A percentile compares a stretch with the other conserved stretches of the same genome.
These are phyloP conservation scores for Fusarium longipes DNA, from an alignment of 2,329 filamentous ascomycete genomes.

Conservation along the genomic window DNA sequence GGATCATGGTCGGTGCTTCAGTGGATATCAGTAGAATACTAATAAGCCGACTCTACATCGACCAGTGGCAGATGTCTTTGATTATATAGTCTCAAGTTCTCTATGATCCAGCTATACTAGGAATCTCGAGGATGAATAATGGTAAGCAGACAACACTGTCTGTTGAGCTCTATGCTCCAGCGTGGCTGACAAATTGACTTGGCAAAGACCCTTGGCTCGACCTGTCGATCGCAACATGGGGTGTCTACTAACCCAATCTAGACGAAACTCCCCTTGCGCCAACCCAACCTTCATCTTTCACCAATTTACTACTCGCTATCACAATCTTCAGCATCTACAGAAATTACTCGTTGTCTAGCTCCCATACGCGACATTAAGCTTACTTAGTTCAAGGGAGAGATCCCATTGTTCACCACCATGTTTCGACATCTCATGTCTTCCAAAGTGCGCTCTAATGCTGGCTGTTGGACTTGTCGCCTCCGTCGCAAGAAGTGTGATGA, in stretches of 20 bases:
- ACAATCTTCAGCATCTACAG: neutral
- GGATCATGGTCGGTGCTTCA: neutral
- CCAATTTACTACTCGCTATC: constrained; percentile 6
- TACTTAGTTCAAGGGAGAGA: neutral
- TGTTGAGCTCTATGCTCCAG: neutral
- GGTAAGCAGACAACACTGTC: neutral
- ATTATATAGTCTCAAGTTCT: neutral
- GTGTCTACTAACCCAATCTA: constrained; percentile 24
- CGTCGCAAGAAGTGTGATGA: constrained; percentile 72
- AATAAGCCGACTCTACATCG: no score
- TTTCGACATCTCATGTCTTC: constrained; percentile 47
- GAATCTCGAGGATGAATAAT: no score
- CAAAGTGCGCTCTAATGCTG: constrained; percentile 56
- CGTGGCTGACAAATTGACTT: constrained; percentile 26
- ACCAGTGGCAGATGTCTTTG: neutral
- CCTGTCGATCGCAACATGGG: constrained; percentile 35
- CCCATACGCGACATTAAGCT: neutral
- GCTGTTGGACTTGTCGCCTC: constrained; percentile 71
- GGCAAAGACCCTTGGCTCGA: constrained; percentile 6
- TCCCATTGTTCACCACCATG: constrained; percentile 32
- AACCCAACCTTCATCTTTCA: constrained; percentile 7
- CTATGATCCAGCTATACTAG: neutral
- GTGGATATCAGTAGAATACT: neutral
- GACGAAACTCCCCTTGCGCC: constrained; percentile 11
- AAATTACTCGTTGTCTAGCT: neutral